Conservation (phyloP, 495 filamentous ascomycete species). For the Podospora pseudopauciseta region DNA sequence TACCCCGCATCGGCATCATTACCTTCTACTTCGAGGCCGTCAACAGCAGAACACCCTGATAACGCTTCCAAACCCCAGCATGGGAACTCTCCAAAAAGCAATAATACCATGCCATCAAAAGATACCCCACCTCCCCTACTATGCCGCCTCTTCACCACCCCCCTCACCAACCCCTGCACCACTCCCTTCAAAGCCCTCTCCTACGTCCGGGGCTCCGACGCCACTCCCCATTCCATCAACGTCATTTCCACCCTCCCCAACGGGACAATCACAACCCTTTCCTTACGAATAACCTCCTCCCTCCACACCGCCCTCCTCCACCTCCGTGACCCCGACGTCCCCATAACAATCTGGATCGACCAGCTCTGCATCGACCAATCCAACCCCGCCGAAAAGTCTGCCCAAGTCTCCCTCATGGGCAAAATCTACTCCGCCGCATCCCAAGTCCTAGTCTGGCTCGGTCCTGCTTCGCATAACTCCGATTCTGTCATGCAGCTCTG, state of each 20-base stretch:
- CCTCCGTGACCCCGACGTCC: background rate
- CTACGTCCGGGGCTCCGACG: slow-evolving; percentile 13
- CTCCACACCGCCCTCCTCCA: background rate
- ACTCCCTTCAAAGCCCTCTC: slow-evolving; percentile 16
- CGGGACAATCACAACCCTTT: background rate
- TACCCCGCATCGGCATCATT: background rate
- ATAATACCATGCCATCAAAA: no score
- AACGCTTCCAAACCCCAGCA: no score
- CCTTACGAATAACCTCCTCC: background rate
- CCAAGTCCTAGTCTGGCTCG: slow-evolving; percentile 30
- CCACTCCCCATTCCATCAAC: slow-evolving; percentile 2
- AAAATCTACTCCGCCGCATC: slow-evolving; percentile 25
- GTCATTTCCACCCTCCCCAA: background rate
- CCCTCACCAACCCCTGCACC: background rate
- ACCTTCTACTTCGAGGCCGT: background rate
- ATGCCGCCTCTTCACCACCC: slow-evolving; percentile 15
- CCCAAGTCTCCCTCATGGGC: slow-evolving; percentile 31
- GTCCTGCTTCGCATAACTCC: slow-evolving; percentile 5
- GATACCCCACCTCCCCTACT: background rate
- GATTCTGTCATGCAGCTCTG: slow-evolving; percentile 12
- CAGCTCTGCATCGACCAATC: slow-evolving; percentile 35
- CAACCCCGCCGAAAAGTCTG: slow-evolving; percentile 19
- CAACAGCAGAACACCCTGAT: background rate
- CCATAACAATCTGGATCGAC: slow-evolving; percentile 19
- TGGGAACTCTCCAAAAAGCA: no score